Conservation (phyloP, 768 basidiomycete species). For the Leccinum pellstonianum region DNA sequence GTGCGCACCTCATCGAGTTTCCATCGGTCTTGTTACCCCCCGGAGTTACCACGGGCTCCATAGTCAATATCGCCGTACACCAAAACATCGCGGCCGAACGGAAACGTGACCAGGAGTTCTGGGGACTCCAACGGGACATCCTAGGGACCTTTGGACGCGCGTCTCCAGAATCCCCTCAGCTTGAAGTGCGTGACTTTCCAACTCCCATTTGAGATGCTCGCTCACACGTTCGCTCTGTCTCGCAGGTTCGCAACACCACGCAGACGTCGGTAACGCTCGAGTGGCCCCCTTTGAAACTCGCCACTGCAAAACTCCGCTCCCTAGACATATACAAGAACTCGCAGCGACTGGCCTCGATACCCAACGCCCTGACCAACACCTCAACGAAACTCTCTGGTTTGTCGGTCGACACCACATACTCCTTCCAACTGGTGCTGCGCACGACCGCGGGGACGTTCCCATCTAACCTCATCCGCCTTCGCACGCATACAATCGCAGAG, state of each 20-base stretch:
- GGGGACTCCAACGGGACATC: constrained; percentile 80
- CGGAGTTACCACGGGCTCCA: too few relatives aligned
- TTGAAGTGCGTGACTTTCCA: constrained; percentile 51
- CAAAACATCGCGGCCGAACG: constrained; percentile 85
- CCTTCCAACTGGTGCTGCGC: constrained; percentile 91
- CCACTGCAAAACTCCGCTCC: constrained; percentile 80
- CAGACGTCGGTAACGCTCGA: constrained; percentile 97
- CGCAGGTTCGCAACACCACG: constrained; percentile 84
- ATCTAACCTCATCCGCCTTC: constrained; percentile 77
- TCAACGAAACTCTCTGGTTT: constrained; percentile 86
- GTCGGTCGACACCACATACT: constrained; percentile 80
- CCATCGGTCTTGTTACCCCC: too few relatives aligned
- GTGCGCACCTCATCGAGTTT: too few relatives aligned
- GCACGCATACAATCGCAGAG: constrained; percentile 93
- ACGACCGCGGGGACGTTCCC: constrained; percentile 91
- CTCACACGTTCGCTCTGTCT: background rate
- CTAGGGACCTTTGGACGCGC: constrained; percentile 66
- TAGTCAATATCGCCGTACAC: constrained; percentile 56
- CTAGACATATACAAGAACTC: constrained; percentile 93
- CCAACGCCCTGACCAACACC: constrained; percentile 77
- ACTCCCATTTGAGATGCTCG: background rate
- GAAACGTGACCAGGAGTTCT: constrained; percentile 78
- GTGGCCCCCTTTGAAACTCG: constrained; percentile 86
- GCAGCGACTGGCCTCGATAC: constrained; percentile 83
- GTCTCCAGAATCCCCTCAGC: constrained; percentile 68